phyloP scores from a whole-genome alignment of 2,329 filamentous ascomycete genomes.

The Helotiales sp. region DNA sequence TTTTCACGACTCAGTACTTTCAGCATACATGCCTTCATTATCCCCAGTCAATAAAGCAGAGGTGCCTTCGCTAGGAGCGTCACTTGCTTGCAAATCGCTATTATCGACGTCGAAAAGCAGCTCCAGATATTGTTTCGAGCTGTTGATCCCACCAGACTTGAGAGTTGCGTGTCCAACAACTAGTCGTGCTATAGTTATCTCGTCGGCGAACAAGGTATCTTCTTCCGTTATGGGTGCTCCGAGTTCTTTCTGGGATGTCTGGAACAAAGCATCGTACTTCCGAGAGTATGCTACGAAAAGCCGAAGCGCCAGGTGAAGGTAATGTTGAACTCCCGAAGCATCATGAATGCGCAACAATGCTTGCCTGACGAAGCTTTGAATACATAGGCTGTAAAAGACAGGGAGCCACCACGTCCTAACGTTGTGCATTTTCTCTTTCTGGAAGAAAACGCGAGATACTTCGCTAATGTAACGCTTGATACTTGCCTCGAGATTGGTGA shows the following conservation, averaged over 20 bases:
- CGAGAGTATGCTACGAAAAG: background rate
- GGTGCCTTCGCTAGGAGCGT: too few relatives aligned
- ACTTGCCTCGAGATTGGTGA: background rate
- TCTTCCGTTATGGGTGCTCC: background rate
- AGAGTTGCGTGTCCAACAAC: background rate
- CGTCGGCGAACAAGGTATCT: background rate
- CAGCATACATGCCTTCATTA: too few relatives aligned
- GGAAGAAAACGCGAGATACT: constrained; percentile 18
- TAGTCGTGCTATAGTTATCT: background rate
- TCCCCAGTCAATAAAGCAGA: too few relatives aligned
- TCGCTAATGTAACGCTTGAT: background rate
- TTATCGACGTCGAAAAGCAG: background rate
- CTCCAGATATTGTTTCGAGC: background rate
- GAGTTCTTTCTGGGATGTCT: background rate
- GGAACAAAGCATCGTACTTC: background rate
- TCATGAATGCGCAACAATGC: background rate
- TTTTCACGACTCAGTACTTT: too few relatives aligned
- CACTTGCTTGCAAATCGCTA: too few relatives aligned
- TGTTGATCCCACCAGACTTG: background rate
- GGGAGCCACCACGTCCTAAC: constrained; percentile 11
- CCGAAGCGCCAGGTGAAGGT: background rate
- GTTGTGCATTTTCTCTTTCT: constrained; percentile 16
- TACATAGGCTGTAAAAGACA: constrained; percentile 19
- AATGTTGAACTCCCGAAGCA: background rate
- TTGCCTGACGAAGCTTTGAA: constrained; percentile 15